Percentiles rank a stretch among this genome's conserved stretches.
Evolutionary conservation across 2,329 filamentous ascomycete species (phyloP).

Genomic region (Lasiodiplodia citricola): DNA sequence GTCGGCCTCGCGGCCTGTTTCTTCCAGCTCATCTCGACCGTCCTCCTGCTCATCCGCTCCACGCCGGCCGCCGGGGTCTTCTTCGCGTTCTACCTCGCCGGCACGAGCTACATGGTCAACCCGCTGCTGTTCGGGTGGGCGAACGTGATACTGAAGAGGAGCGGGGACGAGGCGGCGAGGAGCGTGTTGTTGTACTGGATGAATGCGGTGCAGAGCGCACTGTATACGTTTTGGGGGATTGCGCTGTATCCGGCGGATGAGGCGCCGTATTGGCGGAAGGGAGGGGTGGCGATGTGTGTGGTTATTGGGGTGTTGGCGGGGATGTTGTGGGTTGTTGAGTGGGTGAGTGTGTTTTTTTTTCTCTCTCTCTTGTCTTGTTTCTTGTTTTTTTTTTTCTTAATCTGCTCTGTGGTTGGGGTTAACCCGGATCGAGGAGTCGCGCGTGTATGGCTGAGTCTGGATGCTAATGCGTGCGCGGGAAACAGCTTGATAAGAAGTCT

Average conservation of each 20-base stretch:
- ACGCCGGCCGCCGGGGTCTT: constrained; percentile 42
- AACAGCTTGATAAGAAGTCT: background rate
- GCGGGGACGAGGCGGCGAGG: constrained; percentile 49
- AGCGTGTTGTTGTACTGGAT: constrained; percentile 49
- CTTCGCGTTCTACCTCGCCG: constrained; percentile 47
- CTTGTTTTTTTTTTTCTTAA: background rate
- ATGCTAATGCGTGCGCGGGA: background rate
- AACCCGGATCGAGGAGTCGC: background rate
- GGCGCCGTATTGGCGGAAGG: constrained; percentile 51
- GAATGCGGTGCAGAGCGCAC: constrained; percentile 46
- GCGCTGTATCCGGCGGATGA: constrained; percentile 50
- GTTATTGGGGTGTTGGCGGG: constrained; percentile 31
- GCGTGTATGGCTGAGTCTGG: background rate
- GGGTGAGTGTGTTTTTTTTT: background rate
- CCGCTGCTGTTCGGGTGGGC: constrained; percentile 49
- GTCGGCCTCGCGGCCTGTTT: constrained; percentile 42
- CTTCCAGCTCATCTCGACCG: constrained; percentile 42
- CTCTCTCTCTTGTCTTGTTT: background rate
- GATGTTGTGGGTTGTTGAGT: constrained; percentile 13
- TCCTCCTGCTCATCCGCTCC: constrained; percentile 41
- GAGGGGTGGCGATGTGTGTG: constrained; percentile 44
- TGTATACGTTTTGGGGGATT: constrained; percentile 56
- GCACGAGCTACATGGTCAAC: constrained; percentile 49
- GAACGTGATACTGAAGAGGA: constrained; percentile 44
- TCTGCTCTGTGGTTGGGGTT: background rate